These are phyloP conservation scores for Mortierella sp. DNA, from an alignment of 371 early-diverging fungal genomes.

Conservation along the genomic window DNA sequence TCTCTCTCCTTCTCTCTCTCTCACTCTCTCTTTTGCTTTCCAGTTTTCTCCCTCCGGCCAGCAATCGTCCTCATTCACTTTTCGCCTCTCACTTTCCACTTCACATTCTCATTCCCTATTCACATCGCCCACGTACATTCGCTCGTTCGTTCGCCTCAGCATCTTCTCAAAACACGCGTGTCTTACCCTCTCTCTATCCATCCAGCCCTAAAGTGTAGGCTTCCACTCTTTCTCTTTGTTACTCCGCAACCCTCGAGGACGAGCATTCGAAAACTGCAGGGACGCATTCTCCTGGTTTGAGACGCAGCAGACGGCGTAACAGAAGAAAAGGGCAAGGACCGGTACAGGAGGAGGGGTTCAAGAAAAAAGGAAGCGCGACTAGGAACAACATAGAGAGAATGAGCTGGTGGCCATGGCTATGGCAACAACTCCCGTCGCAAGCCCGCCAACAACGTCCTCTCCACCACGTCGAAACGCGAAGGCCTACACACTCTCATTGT, in stretches of 20 bases:
- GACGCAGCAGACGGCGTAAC: no score
- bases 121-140: no score
- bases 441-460: slow-evolving; percentile 11
- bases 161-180: no score
- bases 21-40: neutral
- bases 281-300: no score
- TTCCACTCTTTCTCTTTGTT: no score
- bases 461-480: slow-evolving; percentile 2
- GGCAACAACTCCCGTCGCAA: slow-evolving; percentile 28
- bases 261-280: no score
- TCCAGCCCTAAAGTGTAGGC: no score
- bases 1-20: slow-evolving; percentile 3
- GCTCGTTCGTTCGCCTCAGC: no score
- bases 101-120: neutral
- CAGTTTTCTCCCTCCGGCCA: neutral
- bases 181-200: no score
- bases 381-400: slow-evolving; percentile 15
- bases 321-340: neutral
- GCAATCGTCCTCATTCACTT: neutral
- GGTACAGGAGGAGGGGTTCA: no score
- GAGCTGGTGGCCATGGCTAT: slow-evolving; percentile 34
- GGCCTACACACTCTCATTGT: neutral
- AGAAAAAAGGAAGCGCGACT: no score
- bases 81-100: neutral
- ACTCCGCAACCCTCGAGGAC: no score